Percentiles rank a stretch among this genome's conserved stretches.
Evolutionary conservation across 2,329 filamentous ascomycete genomes (phyloP).

Genomic region (Trichoderma atroviride): DNA sequence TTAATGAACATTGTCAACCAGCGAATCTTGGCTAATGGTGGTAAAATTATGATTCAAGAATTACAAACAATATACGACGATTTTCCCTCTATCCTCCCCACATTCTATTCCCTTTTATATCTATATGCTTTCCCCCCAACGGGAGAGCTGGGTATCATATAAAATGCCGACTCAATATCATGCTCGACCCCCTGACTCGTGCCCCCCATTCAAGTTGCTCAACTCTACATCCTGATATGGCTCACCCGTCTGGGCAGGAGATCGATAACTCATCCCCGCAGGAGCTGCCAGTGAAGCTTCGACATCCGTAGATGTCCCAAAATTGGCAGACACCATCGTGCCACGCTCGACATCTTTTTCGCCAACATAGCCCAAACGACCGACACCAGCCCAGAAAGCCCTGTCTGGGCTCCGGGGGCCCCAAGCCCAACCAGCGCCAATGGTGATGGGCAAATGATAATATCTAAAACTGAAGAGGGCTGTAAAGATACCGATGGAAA

Average conservation of each 20-base stretch:
- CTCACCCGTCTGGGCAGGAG: constrained; percentile 12
- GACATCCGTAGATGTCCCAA: constrained; percentile 35
- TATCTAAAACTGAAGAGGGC: constrained; percentile 78
- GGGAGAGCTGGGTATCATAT: constrained; percentile 18
- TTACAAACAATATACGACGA: background rate
- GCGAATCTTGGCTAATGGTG: background rate
- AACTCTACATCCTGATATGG: constrained; percentile 42
- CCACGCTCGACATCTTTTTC: constrained; percentile 38
- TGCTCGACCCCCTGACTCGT: background rate
- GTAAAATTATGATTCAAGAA: background rate
- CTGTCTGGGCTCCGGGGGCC: constrained; percentile 71
- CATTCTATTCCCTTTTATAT: background rate
- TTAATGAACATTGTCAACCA: background rate
- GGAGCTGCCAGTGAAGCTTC: constrained; percentile 24
- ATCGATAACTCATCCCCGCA: constrained; percentile 28
- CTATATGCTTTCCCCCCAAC: background rate
- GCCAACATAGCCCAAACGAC: constrained; percentile 59
- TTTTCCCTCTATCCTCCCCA: too few relatives aligned
- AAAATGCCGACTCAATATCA: constrained; percentile 7
- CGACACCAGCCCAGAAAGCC: constrained; percentile 78
- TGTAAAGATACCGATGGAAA: constrained; percentile 70
- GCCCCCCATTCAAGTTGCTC: constrained; percentile 29
- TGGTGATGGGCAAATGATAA: constrained; percentile 77
- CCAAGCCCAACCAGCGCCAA: constrained; percentile 89
- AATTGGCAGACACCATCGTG: constrained; percentile 29